phyloP scores from a whole-genome alignment of 352 stramenopile species.

The Globisporangium nodosum region DNA sequence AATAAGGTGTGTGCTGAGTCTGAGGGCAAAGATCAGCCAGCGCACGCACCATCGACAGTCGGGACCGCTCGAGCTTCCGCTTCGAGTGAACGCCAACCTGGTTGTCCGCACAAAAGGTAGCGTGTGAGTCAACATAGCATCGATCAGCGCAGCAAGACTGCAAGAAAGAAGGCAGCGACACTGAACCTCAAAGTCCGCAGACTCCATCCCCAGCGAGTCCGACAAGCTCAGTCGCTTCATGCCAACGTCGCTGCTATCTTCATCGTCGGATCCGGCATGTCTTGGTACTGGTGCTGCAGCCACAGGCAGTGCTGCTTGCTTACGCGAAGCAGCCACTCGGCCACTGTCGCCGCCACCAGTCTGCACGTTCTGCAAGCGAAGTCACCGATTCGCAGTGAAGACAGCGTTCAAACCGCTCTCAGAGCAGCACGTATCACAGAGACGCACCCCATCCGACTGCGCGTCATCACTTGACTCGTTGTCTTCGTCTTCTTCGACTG shows the following conservation, averaged over 20 bases:
- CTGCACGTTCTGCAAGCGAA: background rate
- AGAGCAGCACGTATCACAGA: background rate
- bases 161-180: background rate
- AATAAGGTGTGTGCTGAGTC: background rate
- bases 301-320: background rate
- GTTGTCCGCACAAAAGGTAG: background rate
- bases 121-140: background rate
- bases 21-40: background rate
- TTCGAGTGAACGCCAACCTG: conserved; percentile 50
- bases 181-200: conserved; percentile 72
- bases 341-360: background rate
- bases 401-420: no score
- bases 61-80: conserved; percentile 32
- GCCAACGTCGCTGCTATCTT: conserved; percentile 14
- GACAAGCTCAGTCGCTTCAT: conserved; percentile 37
- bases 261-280: background rate
- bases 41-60: conserved; percentile 42
- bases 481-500: conserved; percentile 17
- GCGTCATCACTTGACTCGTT: conserved; percentile 9
- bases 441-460: conserved; percentile 2
- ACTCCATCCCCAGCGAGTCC: conserved; percentile 71
- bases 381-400: background rate
- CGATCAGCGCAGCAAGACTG: background rate
- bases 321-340: background rate
- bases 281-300: conserved; percentile 7